Conservation (phyloP, 2,329 filamentous ascomycete genomes). For the Rosellinia necatrix region DNA sequence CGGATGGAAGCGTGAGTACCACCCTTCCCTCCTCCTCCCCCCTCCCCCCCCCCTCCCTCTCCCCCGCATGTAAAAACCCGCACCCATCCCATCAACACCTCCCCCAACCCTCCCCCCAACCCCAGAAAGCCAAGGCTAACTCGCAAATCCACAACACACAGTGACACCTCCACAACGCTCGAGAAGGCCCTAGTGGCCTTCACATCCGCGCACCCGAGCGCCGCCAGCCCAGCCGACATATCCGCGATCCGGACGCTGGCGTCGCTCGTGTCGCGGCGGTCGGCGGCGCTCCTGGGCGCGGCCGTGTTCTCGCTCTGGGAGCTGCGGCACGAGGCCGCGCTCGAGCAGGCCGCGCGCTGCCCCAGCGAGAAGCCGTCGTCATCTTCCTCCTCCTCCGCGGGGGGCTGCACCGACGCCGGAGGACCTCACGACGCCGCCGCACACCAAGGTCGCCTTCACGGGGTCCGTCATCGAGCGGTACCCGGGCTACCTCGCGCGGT, state of each 20-base stretch:
- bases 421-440: constrained; percentile 45
- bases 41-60: background rate
- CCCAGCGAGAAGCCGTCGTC: constrained; percentile 51
- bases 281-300: constrained; percentile 62
- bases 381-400: too few relatives aligned
- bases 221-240: constrained; percentile 51
- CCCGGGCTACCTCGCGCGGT: constrained; percentile 65
- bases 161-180: constrained; percentile 51
- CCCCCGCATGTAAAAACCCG: background rate
- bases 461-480: constrained; percentile 82
- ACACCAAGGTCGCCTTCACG: constrained; percentile 74
- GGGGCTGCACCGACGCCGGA: constrained; percentile 4
- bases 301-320: constrained; percentile 65
- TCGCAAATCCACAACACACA: constrained; percentile 32
- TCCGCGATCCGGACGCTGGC: constrained; percentile 57
- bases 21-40: background rate
- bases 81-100: background rate
- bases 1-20: constrained; percentile 58
- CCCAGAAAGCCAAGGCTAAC: constrained; percentile 14
- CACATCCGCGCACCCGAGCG: constrained; percentile 53
- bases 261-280: constrained; percentile 60
- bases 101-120: background rate
- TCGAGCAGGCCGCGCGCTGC: constrained; percentile 45
- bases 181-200: constrained; percentile 54
- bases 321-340: constrained; percentile 54